Percentiles rank a stretch among this genome's conserved stretches.
Conservation (phyloP, 148 eudicot genomes). For the Chenopodium formosanum region DNA sequence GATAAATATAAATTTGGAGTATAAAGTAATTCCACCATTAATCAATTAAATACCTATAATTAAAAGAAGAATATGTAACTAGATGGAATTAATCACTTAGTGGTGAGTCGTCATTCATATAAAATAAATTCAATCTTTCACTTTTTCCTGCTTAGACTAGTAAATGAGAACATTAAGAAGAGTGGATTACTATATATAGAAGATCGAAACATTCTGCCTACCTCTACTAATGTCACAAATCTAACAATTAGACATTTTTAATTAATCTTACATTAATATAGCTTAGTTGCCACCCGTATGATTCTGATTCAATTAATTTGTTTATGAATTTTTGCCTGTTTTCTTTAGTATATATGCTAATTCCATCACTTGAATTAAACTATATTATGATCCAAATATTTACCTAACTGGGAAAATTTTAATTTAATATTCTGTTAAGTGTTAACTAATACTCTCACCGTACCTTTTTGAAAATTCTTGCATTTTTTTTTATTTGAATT, state of each 20-base stretch:
- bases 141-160: slow-evolving; percentile 25
- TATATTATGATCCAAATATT: neutral
- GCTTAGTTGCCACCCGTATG: neutral
- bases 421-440: neutral
- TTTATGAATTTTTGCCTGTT: neutral
- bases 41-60: neutral
- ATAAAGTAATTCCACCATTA: slow-evolving; percentile 23
- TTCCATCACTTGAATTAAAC: neutral
- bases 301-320: neutral
- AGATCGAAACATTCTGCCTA: neutral
- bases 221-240: neutral
- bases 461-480: too few species aligned
- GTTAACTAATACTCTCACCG: neutral
- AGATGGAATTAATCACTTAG: slow-evolving; percentile 3
- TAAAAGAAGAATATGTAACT: neutral
- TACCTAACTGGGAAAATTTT: neutral
- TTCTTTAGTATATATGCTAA: neutral
- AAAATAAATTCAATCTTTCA: slow-evolving; percentile 14
- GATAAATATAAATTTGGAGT: slow-evolving; percentile 21
- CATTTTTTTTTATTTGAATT: too few species aligned
- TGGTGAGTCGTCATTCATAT: slow-evolving; percentile 27
- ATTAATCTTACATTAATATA: neutral
- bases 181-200: slow-evolving; percentile 26
- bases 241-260: neutral
- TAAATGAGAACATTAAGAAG: neutral